Conservation (phyloP, 2,329 filamentous ascomycete species). For the Dothideomycetidae sp. region DNA sequence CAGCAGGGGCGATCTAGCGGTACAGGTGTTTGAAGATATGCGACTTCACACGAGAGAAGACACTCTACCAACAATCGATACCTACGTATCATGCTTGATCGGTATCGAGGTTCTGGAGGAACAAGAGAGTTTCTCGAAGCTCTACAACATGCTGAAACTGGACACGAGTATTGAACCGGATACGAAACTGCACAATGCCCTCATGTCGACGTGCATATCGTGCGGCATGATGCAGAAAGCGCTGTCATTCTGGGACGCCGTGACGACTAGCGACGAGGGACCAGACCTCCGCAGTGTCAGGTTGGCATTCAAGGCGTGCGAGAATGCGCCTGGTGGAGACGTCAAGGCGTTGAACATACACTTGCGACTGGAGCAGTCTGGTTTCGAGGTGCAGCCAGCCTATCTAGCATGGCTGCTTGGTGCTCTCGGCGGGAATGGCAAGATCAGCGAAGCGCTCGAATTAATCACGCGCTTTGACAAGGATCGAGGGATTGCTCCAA, state of each 20-base stretch:
- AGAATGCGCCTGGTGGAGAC: slow-evolving; percentile 39
- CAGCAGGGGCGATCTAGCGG: slow-evolving; percentile 68
- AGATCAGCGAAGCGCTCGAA: slow-evolving; percentile 51
- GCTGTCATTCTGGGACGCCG: slow-evolving; percentile 69
- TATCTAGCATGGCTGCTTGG: slow-evolving; percentile 68
- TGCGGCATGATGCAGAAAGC: slow-evolving; percentile 53
- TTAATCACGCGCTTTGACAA: slow-evolving; percentile 53
- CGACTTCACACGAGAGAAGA: slow-evolving; percentile 52
- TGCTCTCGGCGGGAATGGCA: slow-evolving; percentile 58
- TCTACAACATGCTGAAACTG: slow-evolving; percentile 91
- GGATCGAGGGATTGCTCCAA: slow-evolving; percentile 52
- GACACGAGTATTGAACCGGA: slow-evolving; percentile 65
- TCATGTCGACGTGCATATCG: slow-evolving; percentile 74
- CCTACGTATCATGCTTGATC: slow-evolving; percentile 65
- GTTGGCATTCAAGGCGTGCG: slow-evolving; percentile 67
- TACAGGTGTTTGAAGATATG: slow-evolving; percentile 85
- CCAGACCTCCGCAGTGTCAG: slow-evolving; percentile 69
- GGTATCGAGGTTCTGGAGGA: slow-evolving; percentile 40
- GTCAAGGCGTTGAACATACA: slow-evolving; percentile 45
- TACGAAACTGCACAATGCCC: slow-evolving; percentile 63
- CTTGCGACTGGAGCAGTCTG: slow-evolving; percentile 56
- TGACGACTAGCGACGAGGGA: slow-evolving; percentile 71
- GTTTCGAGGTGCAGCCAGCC: slow-evolving; percentile 58
- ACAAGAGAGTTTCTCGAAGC: slow-evolving; percentile 50
- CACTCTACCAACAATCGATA: slow-evolving; percentile 54